Percentiles rank a stretch among this genome's conserved stretches.
These are phyloP conservation scores for Blepharisma undulans DNA, from an alignment of 169 alveolate genomes.

Conservation along the genomic window DNA sequence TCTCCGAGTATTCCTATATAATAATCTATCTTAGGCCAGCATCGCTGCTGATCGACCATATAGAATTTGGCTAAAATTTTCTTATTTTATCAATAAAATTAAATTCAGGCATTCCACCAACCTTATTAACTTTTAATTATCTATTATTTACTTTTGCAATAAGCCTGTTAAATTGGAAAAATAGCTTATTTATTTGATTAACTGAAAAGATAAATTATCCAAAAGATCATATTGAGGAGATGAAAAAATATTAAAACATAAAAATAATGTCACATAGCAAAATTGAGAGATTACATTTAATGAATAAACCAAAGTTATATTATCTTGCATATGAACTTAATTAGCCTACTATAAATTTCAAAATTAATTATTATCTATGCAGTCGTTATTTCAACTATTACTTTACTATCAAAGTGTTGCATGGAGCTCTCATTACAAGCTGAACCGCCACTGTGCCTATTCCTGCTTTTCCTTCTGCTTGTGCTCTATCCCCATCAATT, in stretches of 20 bases:
- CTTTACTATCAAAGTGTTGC: background rate
- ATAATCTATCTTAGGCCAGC: background rate
- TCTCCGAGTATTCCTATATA: constrained; percentile 78
- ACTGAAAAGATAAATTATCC: too few species aligned
- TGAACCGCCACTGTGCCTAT: background rate
- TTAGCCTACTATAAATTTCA: background rate
- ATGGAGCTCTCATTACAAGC: background rate
- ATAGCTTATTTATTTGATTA: background rate
- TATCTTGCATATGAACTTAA: too few species aligned
- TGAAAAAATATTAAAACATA: too few species aligned
- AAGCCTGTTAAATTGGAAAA: background rate
- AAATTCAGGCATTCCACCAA: background rate
- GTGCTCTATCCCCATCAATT: background rate
- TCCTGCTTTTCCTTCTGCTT: background rate
- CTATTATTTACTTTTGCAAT: too few species aligned
- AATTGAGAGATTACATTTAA: too few species aligned
- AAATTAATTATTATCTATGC: too few species aligned
- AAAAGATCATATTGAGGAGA: too few species aligned
- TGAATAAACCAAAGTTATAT: too few species aligned
- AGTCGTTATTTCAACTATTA: too few species aligned
- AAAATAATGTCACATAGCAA: too few species aligned
- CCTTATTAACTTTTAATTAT: too few species aligned
- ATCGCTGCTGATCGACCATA: background rate
- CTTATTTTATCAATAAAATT: background rate
- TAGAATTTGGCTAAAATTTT: background rate